Base-by-base conservation (phyloP, 1,139 yeast species). In the Kurtzmaniella natalensis region DNA sequence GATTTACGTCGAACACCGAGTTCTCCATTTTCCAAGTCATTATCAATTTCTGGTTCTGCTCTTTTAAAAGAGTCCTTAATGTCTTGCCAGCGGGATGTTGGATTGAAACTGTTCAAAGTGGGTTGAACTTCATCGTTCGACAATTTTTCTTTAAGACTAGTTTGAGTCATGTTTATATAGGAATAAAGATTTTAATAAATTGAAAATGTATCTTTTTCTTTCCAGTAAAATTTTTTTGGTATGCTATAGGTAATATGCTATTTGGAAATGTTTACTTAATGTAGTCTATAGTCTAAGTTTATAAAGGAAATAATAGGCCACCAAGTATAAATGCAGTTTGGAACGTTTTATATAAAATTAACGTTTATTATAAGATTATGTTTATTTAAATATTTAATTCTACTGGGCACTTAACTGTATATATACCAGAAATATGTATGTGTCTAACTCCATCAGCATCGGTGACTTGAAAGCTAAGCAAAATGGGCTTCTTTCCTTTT, bases 21-120 rank as follows among this genome's bases (percentile, higher is more conserved):
- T 28, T 22, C 20, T 11, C 19, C n/a, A 18, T 26, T 15, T 29
- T 23, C 21, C 28, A 13, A 11, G 7, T 16, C 34, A 11, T 7
- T 15, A 14, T 15, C 25, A 8, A 15, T 18, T 5, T 16, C 25
- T 1, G 35, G 37, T 13, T 50, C 57, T 11, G 59, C 51, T 29
- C 62, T 48, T 41, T 55, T 61, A 46, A 65, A 66, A 7, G 70
- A 61, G 44, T 63, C 64, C 31, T 38, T 48, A 36, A 64, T 51
- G 3, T 43, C 32, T 18, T 47, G 43, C 66, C 65, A 61, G 37
- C 28, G 43, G 3, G 36, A 25, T 6, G 32, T n/a, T 11, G 7
- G 19, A 9, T 32, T 23, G 14, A 7, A 18, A 11, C 30, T 19
- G 19, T 23, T 18, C n/a, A 18, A 15, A 13, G 27, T 27, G n/a